A percentile compares a stretch with the other conserved stretches of the same genome.
phyloP scores from a whole-genome alignment of 2,329 filamentous ascomycete species.

The Venturia effusa region DNA sequence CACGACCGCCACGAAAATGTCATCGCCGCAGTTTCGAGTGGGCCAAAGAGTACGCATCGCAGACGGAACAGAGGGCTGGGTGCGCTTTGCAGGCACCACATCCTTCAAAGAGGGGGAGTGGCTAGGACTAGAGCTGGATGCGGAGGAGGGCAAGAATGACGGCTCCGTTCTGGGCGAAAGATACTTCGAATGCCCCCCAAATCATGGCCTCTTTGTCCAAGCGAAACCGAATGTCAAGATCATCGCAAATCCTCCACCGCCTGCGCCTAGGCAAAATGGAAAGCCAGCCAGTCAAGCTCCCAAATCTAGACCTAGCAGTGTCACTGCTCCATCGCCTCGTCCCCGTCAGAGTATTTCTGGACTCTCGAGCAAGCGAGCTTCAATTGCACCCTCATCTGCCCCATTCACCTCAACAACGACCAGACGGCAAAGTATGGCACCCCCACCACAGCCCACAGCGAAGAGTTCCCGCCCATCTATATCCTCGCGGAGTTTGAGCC shows the following conservation, averaged over 20 bases:
- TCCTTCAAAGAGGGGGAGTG: slow-evolving; percentile 74
- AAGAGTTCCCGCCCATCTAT: slow-evolving; percentile 29
- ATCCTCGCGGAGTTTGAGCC: slow-evolving; percentile 13
- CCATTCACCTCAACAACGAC: not conserved
- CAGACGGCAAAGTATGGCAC: slow-evolving; percentile 6
- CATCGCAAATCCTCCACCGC: slow-evolving; percentile 32
- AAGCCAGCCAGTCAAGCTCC: slow-evolving; percentile 15
- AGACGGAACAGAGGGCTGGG: slow-evolving; percentile 63
- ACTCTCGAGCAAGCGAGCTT: slow-evolving; percentile 2
- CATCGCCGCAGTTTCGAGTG: not conserved
- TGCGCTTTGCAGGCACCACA: slow-evolving; percentile 74
- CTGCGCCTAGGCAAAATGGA: slow-evolving; percentile 11
- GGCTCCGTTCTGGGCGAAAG: slow-evolving; percentile 77
- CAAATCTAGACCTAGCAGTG: slow-evolving; percentile 6
- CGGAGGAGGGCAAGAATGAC: slow-evolving; percentile 82
- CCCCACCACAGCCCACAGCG: slow-evolving; percentile 15
- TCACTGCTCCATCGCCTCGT: slow-evolving; percentile 1
- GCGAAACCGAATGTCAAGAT: slow-evolving; percentile 54
- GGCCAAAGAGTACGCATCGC: slow-evolving; percentile 71
- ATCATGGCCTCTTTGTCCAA: slow-evolving; percentile 78
- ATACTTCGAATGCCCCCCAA: slow-evolving; percentile 69
- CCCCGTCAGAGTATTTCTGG: slow-evolving; percentile 3
- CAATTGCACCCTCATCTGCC: not conserved
- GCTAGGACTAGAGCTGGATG: slow-evolving; percentile 81
- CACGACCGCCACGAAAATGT: not conserved